Base-by-base conservation (phyloP, 2,329 filamentous ascomycete species). In the Huntiella bhutanensis region DNA sequence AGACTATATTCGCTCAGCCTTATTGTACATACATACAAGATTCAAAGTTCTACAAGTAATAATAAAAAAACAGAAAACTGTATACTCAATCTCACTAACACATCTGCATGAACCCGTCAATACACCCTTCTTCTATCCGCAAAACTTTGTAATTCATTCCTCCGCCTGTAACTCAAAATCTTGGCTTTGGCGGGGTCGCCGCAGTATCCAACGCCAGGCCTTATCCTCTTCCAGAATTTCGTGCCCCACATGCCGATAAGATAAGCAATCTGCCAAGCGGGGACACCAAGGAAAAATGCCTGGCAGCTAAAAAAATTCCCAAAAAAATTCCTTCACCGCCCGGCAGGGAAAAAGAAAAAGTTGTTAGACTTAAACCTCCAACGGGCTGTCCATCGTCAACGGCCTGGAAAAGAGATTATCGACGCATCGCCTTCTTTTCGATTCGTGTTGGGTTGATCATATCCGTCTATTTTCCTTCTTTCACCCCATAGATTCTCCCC, bases 191-290 rank as follows among this genome's bases (percentile, higher is more conserved):
- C 33, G 45, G 39, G 45, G 45, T 43, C 33, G 32, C 41, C 32
- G 19, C 16, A 33, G 13, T 41, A 41, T 32, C 34, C 10, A 35
- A 43, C 33, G 33, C 33, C 41, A n/a, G 33, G 22, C 13, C 33
- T 22, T 19, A 16, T 22, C 34, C 22, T 28, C 22, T 28, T 28
- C 22, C 22, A 28, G 22, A 28, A 28, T 28, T 28, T 34, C 41
- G n/a, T 11, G 45, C 43, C 34, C 44, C 40, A 33, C 19, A 34
- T 17, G 5, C 22, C 22, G 53, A 55, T 55, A 55, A 55, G 54
- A 55, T 55, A 55, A 55, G 52, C 46, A 45, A 22, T 16, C 16
- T 33, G 12, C 13, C 17, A 19, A 40, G 48, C 43, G 44, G 44
- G 52, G 44, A 50, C 51, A 46, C 45, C 41, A 44, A 48, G 46